Percentiles rank a stretch among this genome's conserved stretches.
phyloP scores from a whole-genome alignment of 2,329 filamentous ascomycete species.

The Tolypocladium inflatum region DNA sequence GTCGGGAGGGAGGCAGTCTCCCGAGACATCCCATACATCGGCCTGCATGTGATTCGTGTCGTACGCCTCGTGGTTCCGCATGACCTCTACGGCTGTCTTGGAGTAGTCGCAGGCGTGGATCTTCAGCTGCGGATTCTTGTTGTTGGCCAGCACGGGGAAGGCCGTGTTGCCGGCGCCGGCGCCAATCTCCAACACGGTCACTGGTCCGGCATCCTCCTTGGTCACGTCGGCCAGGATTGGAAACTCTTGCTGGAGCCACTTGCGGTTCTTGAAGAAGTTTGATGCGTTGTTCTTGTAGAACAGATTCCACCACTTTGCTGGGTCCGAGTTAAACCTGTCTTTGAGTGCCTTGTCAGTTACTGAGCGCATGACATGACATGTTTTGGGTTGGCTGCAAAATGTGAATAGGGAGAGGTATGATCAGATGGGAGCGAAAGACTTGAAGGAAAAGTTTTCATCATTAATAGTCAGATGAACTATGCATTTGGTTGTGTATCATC shows the following conservation, averaged over 20 bases:
- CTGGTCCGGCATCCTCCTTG: slow-evolving; percentile 55
- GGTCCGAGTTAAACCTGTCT: slow-evolving; percentile 80
- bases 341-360: slow-evolving; percentile 28
- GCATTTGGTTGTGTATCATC: slow-evolving; percentile 49
- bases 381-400: neutral
- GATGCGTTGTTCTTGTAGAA: slow-evolving; percentile 97
- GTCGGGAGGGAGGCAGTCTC: slow-evolving; percentile 63
- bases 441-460: slow-evolving; percentile 47
- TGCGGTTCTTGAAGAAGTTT: slow-evolving; percentile 98
- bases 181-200: slow-evolving; percentile 78
- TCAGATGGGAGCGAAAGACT: slow-evolving; percentile 72
- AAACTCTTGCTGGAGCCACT: slow-evolving; percentile 96
- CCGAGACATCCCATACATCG: slow-evolving; percentile 88
- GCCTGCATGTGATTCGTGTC: slow-evolving; percentile 64
- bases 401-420: slow-evolving; percentile 7
- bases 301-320: slow-evolving; percentile 94
- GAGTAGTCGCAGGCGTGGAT: slow-evolving; percentile 96
- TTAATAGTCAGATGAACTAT: slow-evolving; percentile 66
- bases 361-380: neutral
- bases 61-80: slow-evolving; percentile 72
- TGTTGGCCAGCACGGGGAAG: slow-evolving; percentile 78
- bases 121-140: slow-evolving; percentile 71
- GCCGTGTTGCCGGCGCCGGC: slow-evolving; percentile 95
- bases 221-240: slow-evolving; percentile 75
- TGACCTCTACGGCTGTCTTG: slow-evolving; percentile 88